Conservation (phyloP, 257 asterid species). For the Penstemon davidsonii region DNA sequence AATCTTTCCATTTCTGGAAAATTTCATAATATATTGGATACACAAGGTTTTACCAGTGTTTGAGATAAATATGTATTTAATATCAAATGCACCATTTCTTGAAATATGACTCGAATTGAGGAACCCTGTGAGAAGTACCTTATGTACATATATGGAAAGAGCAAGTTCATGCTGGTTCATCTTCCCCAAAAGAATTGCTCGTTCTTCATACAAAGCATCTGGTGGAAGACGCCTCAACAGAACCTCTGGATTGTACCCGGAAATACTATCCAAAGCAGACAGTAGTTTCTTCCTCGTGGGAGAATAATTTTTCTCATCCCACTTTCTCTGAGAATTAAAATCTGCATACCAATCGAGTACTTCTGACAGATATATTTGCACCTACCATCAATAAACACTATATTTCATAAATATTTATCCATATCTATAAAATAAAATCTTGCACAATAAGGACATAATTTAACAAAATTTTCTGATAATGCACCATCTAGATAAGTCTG, state of each 20-base stretch:
- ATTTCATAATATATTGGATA: not conserved
- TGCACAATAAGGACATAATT: slow-evolving; percentile 7
- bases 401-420: slow-evolving; percentile 9
- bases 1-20: slow-evolving; percentile 3
- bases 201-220: slow-evolving; percentile 91
- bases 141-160: slow-evolving; percentile 82
- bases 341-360: slow-evolving; percentile 87
- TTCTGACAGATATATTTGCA: slow-evolving; percentile 93
- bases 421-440: slow-evolving; percentile 16
- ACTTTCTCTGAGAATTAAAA: slow-evolving; percentile 68
- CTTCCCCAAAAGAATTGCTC: slow-evolving; percentile 86
- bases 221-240: slow-evolving; percentile 82
- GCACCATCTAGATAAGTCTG: slow-evolving; percentile 5
- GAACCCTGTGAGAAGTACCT: slow-evolving; percentile 47
- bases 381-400: slow-evolving; percentile 43
- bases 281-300: slow-evolving; percentile 84
- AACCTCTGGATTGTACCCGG: slow-evolving; percentile 82
- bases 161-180: slow-evolving; percentile 98
- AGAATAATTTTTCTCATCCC: slow-evolving; percentile 88
- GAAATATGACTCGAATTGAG: slow-evolving; percentile 23
- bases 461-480: slow-evolving; percentile 18
- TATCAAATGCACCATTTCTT: slow-evolving; percentile 17
- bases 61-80: slow-evolving; percentile 17
- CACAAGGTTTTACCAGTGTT: slow-evolving; percentile 7
- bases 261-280: slow-evolving; percentile 84